Evolutionary conservation across 139 green algal genomes (phyloP).

Genomic region (Picochlorum sp.): DNA sequence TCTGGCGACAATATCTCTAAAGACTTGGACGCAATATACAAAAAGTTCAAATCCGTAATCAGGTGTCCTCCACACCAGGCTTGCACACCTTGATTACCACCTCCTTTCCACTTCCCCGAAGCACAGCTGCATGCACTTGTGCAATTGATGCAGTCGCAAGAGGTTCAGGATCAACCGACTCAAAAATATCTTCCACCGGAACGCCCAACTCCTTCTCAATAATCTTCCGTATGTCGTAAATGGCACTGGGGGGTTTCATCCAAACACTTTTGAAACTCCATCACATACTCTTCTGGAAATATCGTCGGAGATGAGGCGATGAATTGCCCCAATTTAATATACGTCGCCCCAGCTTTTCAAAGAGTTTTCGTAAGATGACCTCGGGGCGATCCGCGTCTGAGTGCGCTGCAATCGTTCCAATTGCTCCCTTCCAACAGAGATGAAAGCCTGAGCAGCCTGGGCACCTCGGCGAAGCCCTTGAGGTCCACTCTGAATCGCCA

Average conservation of each 20-base stretch:
- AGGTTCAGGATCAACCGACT: slow-evolving; percentile 66
- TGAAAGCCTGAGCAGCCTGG: slow-evolving; percentile 47
- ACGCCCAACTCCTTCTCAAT: slow-evolving; percentile 55
- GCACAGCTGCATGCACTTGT: slow-evolving; percentile 80
- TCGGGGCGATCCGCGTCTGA: slow-evolving; percentile 10
- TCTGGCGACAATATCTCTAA: slow-evolving; percentile 84
- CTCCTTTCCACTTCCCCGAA: slow-evolving; percentile 64
- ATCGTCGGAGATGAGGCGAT: slow-evolving; percentile 87
- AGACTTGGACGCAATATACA: slow-evolving; percentile 54
- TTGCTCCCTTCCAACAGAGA: slow-evolving; percentile 33
- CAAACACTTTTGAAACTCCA: slow-evolving; percentile 95
- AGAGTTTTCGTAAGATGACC: slow-evolving; percentile 66
- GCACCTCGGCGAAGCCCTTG: slow-evolving; percentile 40
- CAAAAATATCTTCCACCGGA: slow-evolving; percentile 70
- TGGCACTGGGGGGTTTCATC: slow-evolving; percentile 76
- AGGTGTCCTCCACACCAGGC: slow-evolving; percentile 89
- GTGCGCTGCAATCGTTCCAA: slow-evolving; percentile 10
- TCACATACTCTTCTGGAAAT: slow-evolving; percentile 91
- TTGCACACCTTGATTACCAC: slow-evolving; percentile 91
- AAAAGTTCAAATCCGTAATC: slow-evolving; percentile 79
- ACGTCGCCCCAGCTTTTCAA: slow-evolving; percentile 88
- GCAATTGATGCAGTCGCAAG: slow-evolving; percentile 87
- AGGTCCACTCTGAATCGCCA: slow-evolving; percentile 42
- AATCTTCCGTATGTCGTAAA: slow-evolving; percentile 57
- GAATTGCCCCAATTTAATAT: slow-evolving; percentile 92